phyloP scores from a whole-genome alignment of 2,329 filamentous ascomycete genomes.

The Conoideocrella luteorostrata region DNA sequence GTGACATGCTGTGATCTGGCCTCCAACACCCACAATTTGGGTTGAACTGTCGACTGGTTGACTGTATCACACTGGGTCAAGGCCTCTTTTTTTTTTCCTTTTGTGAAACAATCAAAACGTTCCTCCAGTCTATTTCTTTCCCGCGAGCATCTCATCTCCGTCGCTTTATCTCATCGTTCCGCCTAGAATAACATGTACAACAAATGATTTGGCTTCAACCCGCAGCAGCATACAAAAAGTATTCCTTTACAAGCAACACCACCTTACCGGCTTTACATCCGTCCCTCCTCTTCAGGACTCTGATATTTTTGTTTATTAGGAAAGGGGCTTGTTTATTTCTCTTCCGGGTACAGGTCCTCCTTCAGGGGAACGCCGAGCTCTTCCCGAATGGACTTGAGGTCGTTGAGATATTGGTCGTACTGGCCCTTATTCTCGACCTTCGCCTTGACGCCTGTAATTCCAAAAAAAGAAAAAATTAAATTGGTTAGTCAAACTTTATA shows the following conservation, averaged over 20 bases:
- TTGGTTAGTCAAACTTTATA: neutral
- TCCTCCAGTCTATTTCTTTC: conserved; percentile 4
- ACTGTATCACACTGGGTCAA: too few species aligned
- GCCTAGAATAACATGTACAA: conserved; percentile 33
- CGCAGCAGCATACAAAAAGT: conserved; percentile 3
- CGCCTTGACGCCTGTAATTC: conserved; percentile 78
- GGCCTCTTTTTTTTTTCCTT: conserved; percentile 12
- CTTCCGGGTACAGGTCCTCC: conserved; percentile 83
- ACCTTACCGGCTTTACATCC: neutral
- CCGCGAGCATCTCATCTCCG: conserved; percentile 12
- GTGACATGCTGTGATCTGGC: too few species aligned
- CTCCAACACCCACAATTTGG: too few species aligned
- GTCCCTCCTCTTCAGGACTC: neutral
- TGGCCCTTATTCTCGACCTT: conserved; percentile 98
- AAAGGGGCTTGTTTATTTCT: conserved; percentile 30
- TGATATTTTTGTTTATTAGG: conserved; percentile 8
- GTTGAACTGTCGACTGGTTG: too few species aligned
- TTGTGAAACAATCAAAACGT: conserved; percentile 21
- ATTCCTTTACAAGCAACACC: conserved; percentile 3
- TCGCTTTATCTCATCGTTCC: conserved; percentile 20
- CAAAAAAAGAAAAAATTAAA: too few species aligned
- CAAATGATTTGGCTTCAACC: conserved; percentile 13
- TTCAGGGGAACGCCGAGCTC: conserved; percentile 88
- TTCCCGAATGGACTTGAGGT: conserved; percentile 87
- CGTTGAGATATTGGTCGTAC: conserved; percentile 92